Base-by-base conservation (phyloP, 108 stramenopile genomes). In the Poteriospumella lacustris region DNA sequence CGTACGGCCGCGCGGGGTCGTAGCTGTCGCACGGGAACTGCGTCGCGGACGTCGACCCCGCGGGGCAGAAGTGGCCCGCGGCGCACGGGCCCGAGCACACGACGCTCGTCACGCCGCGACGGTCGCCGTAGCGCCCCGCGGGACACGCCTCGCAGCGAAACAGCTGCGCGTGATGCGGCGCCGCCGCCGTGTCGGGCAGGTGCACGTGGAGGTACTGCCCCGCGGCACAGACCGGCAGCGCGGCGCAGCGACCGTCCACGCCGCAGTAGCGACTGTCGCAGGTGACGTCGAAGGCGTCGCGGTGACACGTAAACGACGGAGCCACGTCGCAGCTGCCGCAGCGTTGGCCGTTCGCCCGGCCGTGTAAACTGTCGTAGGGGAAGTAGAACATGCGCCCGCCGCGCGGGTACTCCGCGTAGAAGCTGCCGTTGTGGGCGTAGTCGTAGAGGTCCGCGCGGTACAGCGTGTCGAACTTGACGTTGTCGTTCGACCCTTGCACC, bases 51-150 rank as follows among this genome's bases (percentile, higher is more conserved):
- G 36, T 42, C 28, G 40, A 42, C 42, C 70, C 70, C 28, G 43
- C 70, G 9, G 70, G 70, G 41, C 70, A 73, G 41, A 29, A 73
- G 44, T 28, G 36, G 29, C 70, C 70, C 5, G 36, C 70, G 26
- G 9, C 9, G 24, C 70, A 73, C 5, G 43, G 44, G 26, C 70
- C 70, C 26, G 26, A 26, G 47, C 70, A 73, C 3, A 33, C 9
- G 9, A 19, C 12, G 3, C 31, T 5, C 9, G 9, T 5, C 28
- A 26, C n/a, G 9, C 36, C 40, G 33, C 26, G 12, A 3, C 26
- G 15, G 5, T 31, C 47, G 3, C 70, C 70, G 42, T 29, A 73
- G 29, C 70, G 43, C 26, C 70, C 70, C 3, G 9, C 70, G 5
- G 70, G 70, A 38, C 70, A 73, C 47, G n/a, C n/a, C n/a, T n/a